phyloP scores from a whole-genome alignment of 768 basidiomycete species.

The Amanita rubescens region DNA sequence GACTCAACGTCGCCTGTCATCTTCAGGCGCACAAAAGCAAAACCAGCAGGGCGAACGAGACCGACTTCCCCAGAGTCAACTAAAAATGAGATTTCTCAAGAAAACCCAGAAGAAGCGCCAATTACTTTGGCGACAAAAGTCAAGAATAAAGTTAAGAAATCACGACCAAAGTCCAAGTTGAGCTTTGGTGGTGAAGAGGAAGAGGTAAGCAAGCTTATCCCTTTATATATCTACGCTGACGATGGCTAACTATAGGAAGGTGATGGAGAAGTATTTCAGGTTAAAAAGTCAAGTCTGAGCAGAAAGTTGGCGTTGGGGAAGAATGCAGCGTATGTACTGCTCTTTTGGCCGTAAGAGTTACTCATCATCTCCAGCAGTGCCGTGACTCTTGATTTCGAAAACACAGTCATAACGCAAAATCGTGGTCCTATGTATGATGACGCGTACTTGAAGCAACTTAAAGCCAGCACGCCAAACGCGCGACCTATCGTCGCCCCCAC shows the following conservation, averaged over 20 bases:
- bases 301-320: slow-evolving; percentile 51
- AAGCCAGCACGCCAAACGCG: slow-evolving; percentile 62
- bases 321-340: slow-evolving; percentile 39
- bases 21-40: slow-evolving; percentile 43
- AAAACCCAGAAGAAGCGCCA: slow-evolving; percentile 43
- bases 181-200: slow-evolving; percentile 69
- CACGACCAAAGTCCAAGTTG: slow-evolving; percentile 57
- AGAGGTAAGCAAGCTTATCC: slow-evolving; percentile 40
- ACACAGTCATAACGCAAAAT: slow-evolving; percentile 45
- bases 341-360: slow-evolving; percentile 3
- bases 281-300: slow-evolving; percentile 78
- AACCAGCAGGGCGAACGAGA: slow-evolving; percentile 32
- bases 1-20: slow-evolving; percentile 38
- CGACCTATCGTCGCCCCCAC: slow-evolving; percentile 24
- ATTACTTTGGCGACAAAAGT: slow-evolving; percentile 56
- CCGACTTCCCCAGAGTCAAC: slow-evolving; percentile 33
- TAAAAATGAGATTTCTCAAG: slow-evolving; percentile 16
- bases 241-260: slow-evolving; percentile 33
- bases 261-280: slow-evolving; percentile 59
- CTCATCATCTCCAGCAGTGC: neutral
- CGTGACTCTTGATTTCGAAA: slow-evolving; percentile 43
- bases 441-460: slow-evolving; percentile 69
- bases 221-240: slow-evolving; percentile 21
- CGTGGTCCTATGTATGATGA: slow-evolving; percentile 61
- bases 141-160: slow-evolving; percentile 64